Conservation (phyloP, 2,329 filamentous ascomycete genomes). For the Cadophora sp. region DNA sequence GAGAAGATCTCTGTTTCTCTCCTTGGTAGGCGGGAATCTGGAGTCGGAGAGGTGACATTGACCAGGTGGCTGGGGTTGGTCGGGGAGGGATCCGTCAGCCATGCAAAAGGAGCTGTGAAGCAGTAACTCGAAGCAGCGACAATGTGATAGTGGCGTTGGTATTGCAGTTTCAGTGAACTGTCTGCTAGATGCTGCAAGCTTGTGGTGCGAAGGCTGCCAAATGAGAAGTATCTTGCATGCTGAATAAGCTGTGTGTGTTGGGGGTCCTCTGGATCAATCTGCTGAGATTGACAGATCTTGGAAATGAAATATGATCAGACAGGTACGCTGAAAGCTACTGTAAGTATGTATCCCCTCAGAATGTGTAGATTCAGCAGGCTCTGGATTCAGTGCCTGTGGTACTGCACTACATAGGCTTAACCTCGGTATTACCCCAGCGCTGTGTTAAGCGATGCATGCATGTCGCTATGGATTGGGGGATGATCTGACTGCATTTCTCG, state of each 20-base stretch:
- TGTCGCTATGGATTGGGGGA: not conserved
- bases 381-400: not conserved
- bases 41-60: not conserved
- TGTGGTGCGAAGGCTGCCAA: not conserved
- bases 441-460: not conserved
- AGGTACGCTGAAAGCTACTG: not conserved
- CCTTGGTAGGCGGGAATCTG: not conserved
- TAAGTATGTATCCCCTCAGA: not conserved
- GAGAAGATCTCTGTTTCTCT: not conserved
- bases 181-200: not conserved
- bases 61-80: not conserved
- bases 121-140: not conserved
- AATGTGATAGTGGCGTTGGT: not conserved
- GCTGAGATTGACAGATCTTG: not conserved
- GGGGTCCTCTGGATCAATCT: not conserved
- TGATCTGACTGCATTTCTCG: not conserved
- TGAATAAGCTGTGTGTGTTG: not conserved
- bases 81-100: not conserved
- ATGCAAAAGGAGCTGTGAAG: not conserved
- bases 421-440: not conserved
- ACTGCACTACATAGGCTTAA: not conserved
- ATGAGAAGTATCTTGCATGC: not conserved
- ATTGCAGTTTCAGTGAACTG: not conserved
- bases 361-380: not conserved
- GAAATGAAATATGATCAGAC: not conserved